Conservation (phyloP, 208 protist species). For the Novymonas esmeraldas region DNA sequence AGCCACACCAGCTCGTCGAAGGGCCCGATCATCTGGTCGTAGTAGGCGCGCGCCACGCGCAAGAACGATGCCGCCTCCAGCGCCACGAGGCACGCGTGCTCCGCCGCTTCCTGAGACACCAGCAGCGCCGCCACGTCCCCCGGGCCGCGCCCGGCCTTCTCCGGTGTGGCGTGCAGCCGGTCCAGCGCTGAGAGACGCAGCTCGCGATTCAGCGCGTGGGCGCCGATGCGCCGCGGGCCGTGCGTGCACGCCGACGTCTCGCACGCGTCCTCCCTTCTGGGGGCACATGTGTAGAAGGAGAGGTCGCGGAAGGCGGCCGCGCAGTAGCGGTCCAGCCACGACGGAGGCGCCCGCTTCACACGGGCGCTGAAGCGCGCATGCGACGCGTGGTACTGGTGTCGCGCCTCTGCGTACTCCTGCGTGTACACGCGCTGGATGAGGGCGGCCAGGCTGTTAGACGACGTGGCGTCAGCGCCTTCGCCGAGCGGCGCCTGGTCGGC, state of each 20-base stretch:
- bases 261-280: slow-evolving; percentile 9
- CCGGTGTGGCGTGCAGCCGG: slow-evolving; percentile 7
- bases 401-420: slow-evolving; percentile 27
- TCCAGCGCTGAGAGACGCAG: slow-evolving; percentile 18
- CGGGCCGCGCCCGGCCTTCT: background rate
- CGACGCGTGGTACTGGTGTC: slow-evolving; percentile 28
- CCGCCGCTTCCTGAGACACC: slow-evolving; percentile 29
- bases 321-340: slow-evolving; percentile 18
- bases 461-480: background rate
- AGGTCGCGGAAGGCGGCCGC: slow-evolving; percentile 14
- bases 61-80: slow-evolving; percentile 35
- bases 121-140: slow-evolving; percentile 28
- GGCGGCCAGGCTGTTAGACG: slow-evolving; percentile 2
- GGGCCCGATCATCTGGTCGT: slow-evolving; percentile 14
- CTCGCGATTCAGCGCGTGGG: slow-evolving; percentile 37
- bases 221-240: slow-evolving; percentile 6
- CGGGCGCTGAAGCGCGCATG: slow-evolving; percentile 33
- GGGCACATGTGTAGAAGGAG: slow-evolving; percentile 37
- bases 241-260: slow-evolving; percentile 14
- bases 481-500: background rate
- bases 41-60: slow-evolving; percentile 32
- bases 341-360: slow-evolving; percentile 7
- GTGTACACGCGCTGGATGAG: slow-evolving; percentile 14
- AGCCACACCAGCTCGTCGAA: slow-evolving; percentile 28
- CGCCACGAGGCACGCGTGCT: slow-evolving; percentile 34